Conservation (phyloP, 306 rosid species). For the Spatholobus suberectus region DNA sequence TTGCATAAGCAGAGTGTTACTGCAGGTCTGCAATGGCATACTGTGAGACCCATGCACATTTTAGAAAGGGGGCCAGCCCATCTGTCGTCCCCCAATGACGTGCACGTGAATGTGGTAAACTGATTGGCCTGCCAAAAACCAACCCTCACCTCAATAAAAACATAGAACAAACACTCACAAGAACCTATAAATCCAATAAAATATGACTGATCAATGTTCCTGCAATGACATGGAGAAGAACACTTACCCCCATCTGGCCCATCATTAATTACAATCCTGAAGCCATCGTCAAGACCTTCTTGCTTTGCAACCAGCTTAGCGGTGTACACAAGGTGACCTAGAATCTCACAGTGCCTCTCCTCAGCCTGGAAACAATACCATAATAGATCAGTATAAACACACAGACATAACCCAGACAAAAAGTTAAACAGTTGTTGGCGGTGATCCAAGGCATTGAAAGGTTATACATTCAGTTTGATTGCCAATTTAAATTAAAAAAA, state of each 20-base stretch:
- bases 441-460: background rate
- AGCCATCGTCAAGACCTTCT: constrained; percentile 88
- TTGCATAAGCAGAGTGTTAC: background rate
- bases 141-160: background rate
- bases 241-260: constrained; percentile 76
- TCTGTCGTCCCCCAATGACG: constrained; percentile 83
- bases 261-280: constrained; percentile 78
- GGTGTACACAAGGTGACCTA: constrained; percentile 79
- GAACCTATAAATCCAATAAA: background rate
- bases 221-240: constrained; percentile 8
- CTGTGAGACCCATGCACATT: background rate
- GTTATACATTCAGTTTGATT: background rate
- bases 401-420: background rate
- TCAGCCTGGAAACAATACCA: constrained; percentile 67
- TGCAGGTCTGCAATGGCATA: background rate
- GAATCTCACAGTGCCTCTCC: constrained; percentile 86
- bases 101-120: constrained; percentile 86
- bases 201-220: background rate
- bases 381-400: background rate
- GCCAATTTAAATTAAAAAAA: background rate
- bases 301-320: constrained; percentile 85
- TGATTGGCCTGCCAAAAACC: constrained; percentile 71
- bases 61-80: constrained; percentile 90
- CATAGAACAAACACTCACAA: background rate
- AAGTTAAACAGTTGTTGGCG: background rate